These are phyloP conservation scores for Cyclotella baltica DNA, from an alignment of 108 stramenopile species.

Conservation along the genomic window DNA sequence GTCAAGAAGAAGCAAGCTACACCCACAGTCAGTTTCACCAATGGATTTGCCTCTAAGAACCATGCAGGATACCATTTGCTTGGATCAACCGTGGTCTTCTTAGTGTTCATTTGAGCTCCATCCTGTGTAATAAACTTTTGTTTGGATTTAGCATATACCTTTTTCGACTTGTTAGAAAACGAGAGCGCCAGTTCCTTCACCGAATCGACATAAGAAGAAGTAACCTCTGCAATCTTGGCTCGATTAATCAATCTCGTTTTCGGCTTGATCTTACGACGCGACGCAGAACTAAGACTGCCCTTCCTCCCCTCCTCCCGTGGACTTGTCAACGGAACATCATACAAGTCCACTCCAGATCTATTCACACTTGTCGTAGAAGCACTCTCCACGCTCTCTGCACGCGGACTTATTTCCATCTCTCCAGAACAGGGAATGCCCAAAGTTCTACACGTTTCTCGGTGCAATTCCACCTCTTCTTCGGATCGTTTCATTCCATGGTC, in stretches of 20 bases:
- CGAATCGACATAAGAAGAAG: constrained; percentile 13
- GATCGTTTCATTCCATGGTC: not conserved
- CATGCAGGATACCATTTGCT: constrained; percentile 6
- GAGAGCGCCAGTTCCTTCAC: constrained; percentile 4
- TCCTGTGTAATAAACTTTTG: constrained; percentile 13
- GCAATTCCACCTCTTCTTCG: constrained; percentile 22
- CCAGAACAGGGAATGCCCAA: constrained; percentile 37
- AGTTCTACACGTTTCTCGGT: constrained; percentile 36
- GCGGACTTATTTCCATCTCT: not conserved
- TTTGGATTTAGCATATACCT: constrained; percentile 1
- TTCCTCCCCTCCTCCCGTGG: too few species aligned
- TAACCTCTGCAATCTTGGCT: constrained; percentile 6
- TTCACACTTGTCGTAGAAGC: constrained; percentile 4
- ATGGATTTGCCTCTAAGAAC: constrained; percentile 24
- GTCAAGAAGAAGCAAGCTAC: constrained; percentile 20
- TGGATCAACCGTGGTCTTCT: not conserved
- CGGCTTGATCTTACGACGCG: not conserved
- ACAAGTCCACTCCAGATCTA: not conserved
- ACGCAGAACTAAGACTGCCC: not conserved
- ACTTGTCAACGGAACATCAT: constrained; percentile 20
- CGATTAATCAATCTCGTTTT: constrained; percentile 6
- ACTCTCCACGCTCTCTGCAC: not conserved
- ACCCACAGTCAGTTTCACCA: constrained; percentile 15
- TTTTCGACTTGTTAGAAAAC: constrained; percentile 8
- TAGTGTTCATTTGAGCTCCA: not conserved